phyloP scores from a whole-genome alignment of 192 early-diverging fungal genomes.

The Dissophora ornata region DNA sequence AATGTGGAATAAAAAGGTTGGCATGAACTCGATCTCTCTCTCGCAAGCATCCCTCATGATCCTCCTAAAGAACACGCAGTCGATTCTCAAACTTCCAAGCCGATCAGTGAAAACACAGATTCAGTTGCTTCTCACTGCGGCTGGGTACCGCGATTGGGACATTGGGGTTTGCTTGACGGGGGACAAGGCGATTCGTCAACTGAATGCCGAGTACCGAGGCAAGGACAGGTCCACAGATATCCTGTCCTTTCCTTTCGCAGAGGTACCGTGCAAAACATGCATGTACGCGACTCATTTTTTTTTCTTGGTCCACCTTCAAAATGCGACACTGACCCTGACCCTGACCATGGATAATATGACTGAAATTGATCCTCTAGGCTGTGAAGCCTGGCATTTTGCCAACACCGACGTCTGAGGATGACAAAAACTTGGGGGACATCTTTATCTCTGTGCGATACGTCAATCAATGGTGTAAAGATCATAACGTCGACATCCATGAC shows the following conservation, averaged over 20 bases:
- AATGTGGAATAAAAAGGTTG: too few relatives aligned
- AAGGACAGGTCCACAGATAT: constrained; percentile 70
- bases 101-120: constrained; percentile 32
- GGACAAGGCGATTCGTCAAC: constrained; percentile 56
- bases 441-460: constrained; percentile 70
- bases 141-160: constrained; percentile 69
- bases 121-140: constrained; percentile 56
- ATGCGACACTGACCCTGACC: not conserved
- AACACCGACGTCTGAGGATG: constrained; percentile 55
- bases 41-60: constrained; percentile 32
- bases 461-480: constrained; percentile 55
- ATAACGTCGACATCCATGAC: constrained; percentile 57
- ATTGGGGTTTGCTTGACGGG: constrained; percentile 68
- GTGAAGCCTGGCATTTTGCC: constrained; percentile 55
- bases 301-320: too few relatives aligned
- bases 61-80: constrained; percentile 43
- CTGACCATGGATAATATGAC: not conserved
- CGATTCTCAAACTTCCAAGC: constrained; percentile 12
- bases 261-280: constrained; percentile 36
- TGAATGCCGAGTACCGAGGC: constrained; percentile 65
- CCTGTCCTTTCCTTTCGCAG: constrained; percentile 73
- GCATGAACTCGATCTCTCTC: not conserved
- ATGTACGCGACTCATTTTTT: too few relatives aligned
- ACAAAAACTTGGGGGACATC: constrained; percentile 71
- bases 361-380: too few relatives aligned